Conservation (phyloP, 768 basidiomycete genomes). For the Guyanaporus albipodus region DNA sequence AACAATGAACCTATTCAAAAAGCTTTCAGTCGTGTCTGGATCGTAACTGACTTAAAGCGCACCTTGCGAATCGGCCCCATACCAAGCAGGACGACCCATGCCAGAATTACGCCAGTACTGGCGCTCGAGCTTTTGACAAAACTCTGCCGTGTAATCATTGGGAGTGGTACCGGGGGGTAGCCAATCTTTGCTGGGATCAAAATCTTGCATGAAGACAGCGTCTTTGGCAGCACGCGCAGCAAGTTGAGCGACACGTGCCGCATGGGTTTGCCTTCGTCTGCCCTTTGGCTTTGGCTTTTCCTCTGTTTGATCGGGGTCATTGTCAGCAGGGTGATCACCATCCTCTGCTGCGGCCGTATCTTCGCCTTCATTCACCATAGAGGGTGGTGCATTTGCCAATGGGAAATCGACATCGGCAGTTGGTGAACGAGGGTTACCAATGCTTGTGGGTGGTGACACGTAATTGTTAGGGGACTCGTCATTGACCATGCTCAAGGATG, state of each 20-base stretch:
- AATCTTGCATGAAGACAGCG: constrained; percentile 59
- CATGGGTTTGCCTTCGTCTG: constrained; percentile 41
- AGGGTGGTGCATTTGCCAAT: neutral
- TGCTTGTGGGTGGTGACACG: constrained; percentile 30
- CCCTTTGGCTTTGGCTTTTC: constrained; percentile 38
- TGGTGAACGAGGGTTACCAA: constrained; percentile 20
- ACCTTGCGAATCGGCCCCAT: constrained; percentile 96
- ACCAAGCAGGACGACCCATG: constrained; percentile 89
- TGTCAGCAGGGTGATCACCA: constrained; percentile 7
- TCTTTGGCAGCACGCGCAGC: constrained; percentile 44
- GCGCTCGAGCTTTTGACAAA: constrained; percentile 83
- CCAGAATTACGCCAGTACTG: constrained; percentile 92
- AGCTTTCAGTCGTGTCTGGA: neutral
- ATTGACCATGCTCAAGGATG: constrained; percentile 2
- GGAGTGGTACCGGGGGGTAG: constrained; percentile 68
- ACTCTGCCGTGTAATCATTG: constrained; percentile 82
- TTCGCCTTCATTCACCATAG: constrained; percentile 5
- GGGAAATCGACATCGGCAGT: constrained; percentile 11
- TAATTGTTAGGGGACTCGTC: constrained; percentile 8
- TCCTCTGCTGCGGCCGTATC: constrained; percentile 17
- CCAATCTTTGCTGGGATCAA: constrained; percentile 75
- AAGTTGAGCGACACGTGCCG: constrained; percentile 44
- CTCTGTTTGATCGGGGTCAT: constrained; percentile 27
- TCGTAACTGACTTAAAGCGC: constrained; percentile 20
- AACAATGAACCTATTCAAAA: constrained; percentile 53